Evolutionary conservation across 2,329 filamentous ascomycete species (phyloP).

Genomic region (Dactylella cylindrospora): DNA sequence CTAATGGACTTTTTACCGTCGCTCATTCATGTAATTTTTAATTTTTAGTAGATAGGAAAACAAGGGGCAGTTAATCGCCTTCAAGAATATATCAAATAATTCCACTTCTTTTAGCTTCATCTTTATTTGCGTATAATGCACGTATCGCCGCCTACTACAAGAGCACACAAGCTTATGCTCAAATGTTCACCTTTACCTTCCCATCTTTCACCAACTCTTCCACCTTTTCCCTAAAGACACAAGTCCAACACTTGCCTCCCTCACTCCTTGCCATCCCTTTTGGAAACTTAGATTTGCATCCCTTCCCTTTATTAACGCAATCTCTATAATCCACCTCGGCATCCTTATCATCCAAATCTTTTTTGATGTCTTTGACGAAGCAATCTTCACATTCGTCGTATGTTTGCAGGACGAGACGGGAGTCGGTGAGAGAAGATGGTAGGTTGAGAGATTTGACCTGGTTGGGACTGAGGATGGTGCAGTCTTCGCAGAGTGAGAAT

Average conservation of each 20-base stretch:
- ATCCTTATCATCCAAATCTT: background rate
- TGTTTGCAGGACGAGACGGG: conserved; percentile 10
- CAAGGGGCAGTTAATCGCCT: background rate
- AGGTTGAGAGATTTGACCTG: conserved; percentile 8
- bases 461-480: background rate
- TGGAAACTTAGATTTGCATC: conserved; percentile 5
- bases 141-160: too few relatives aligned
- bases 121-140: too few relatives aligned
- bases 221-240: conserved; percentile 17
- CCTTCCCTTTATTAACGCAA: background rate
- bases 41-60: conserved; percentile 25
- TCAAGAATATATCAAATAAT: too few relatives aligned
- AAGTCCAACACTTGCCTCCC: conserved; percentile 19
- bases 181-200: background rate
- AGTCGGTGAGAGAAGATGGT: background rate
- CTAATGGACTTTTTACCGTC: too few relatives aligned
- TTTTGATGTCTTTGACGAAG: too few relatives aligned
- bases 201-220: background rate
- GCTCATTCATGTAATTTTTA: conserved; percentile 45
- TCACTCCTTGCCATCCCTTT: conserved; percentile 2
- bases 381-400: conserved; percentile 8
- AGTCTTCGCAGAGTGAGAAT: conserved; percentile 15
- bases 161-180: background rate
- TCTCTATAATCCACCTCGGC: conserved; percentile 7
- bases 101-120: too few relatives aligned